These are phyloP conservation scores for Camillea tinctor DNA, from an alignment of 2,329 filamentous ascomycete genomes.

Conservation along the genomic window DNA sequence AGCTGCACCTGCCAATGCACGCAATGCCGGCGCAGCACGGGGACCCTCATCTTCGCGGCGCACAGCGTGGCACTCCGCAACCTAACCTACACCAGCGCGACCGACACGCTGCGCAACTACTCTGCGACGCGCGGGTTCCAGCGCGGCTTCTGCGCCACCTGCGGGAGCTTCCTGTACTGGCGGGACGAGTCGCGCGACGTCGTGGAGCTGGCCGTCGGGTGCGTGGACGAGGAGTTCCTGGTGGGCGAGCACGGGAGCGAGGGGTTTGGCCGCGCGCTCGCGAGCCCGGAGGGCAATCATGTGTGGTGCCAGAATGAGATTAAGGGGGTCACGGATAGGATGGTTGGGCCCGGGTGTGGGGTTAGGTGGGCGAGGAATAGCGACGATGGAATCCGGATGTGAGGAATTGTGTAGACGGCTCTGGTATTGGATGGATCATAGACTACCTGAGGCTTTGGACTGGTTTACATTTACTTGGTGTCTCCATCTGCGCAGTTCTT, in stretches of 20 bases:
- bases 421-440: too few relatives aligned
- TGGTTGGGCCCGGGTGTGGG: constrained; percentile 25
- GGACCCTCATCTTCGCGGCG: constrained; percentile 43
- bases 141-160: constrained; percentile 49
- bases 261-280: constrained; percentile 40
- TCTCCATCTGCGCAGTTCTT: too few relatives aligned
- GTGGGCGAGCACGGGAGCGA: constrained; percentile 28
- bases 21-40: constrained; percentile 53
- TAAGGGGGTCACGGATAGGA: constrained; percentile 46
- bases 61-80: constrained; percentile 37
- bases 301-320: constrained; percentile 46
- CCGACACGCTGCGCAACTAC: constrained; percentile 39
- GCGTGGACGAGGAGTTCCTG: constrained; percentile 45
- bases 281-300: constrained; percentile 37
- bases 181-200: constrained; percentile 29
- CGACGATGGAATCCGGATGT: background rate
- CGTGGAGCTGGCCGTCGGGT: constrained; percentile 41
- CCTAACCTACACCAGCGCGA: constrained; percentile 35
- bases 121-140: constrained; percentile 38
- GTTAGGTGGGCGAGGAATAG: background rate
- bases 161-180: constrained; percentile 52
- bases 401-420: too few relatives aligned
- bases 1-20: constrained; percentile 53
- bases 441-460: too few relatives aligned
- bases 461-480: too few relatives aligned